Percentiles rank a stretch among this genome's conserved stretches.
Conservation (phyloP, 2,329 filamentous ascomycete species). For the Diaporthe sp. region DNA sequence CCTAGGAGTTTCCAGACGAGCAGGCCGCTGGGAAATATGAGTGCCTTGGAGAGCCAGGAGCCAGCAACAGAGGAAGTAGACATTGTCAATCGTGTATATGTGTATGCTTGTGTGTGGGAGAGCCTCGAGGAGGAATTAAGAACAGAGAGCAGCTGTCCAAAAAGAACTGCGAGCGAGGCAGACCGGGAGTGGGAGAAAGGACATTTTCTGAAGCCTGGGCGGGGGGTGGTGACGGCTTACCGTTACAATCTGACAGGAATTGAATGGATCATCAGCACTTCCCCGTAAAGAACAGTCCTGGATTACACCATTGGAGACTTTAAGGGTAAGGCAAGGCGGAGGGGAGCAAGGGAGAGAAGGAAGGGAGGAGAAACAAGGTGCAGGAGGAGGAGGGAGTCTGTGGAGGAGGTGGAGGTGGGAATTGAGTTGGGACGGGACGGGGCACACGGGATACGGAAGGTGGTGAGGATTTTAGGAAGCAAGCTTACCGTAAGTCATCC, state of each 20-base stretch:
- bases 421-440: constrained; percentile 11
- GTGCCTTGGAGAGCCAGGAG: not conserved
- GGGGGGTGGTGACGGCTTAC: constrained; percentile 17
- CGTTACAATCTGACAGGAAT: constrained; percentile 15
- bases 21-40: constrained; percentile 1
- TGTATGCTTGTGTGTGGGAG: not conserved
- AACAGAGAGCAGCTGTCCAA: not conserved
- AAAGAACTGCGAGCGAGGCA: not conserved
- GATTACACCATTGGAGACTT: constrained; percentile 21
- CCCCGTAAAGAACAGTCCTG: not conserved
- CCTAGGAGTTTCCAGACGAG: constrained; percentile 14
- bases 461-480: constrained; percentile 21
- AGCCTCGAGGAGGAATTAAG: not conserved
- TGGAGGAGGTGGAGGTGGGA: not conserved
- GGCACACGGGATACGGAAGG: constrained; percentile 28
- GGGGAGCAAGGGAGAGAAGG: not conserved
- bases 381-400: not conserved
- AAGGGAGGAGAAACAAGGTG: not conserved
- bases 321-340: not conserved
- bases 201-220: not conserved
- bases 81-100: not conserved
- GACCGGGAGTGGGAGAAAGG: not conserved
- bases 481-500: constrained; percentile 21
- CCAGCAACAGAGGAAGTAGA: not conserved
- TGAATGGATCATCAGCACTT: constrained; percentile 17